Conservation (phyloP, 192 early-diverging fungal species). For the Podila epicladia region DNA sequence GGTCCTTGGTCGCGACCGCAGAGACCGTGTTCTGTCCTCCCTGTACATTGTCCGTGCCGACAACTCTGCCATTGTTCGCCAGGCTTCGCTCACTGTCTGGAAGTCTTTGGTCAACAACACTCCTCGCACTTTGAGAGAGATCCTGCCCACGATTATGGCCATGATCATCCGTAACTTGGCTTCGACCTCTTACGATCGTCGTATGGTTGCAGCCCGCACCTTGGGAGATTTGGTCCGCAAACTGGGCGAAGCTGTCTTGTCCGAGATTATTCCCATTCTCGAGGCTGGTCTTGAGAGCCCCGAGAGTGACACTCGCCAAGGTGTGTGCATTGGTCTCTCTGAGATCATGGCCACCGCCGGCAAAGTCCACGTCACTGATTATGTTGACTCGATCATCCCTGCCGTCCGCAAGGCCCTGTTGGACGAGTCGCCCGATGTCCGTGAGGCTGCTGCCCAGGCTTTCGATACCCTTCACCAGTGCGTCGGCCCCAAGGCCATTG, state of each 20-base stretch:
- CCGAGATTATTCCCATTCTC: slow-evolving; percentile 92
- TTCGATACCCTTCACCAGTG: slow-evolving; percentile 95
- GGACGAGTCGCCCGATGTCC: slow-evolving; percentile 85
- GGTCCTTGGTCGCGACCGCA: slow-evolving; percentile 88
- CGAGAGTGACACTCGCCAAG: slow-evolving; percentile 81
- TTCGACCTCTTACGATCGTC: slow-evolving; percentile 78
- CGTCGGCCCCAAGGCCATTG: slow-evolving; percentile 92
- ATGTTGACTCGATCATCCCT: slow-evolving; percentile 85
- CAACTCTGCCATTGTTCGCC: slow-evolving; percentile 82
- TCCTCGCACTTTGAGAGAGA: slow-evolving; percentile 96
- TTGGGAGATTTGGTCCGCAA: slow-evolving; percentile 95
- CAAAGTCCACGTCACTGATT: slow-evolving; percentile 81
- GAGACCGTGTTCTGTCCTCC: slow-evolving; percentile 85
- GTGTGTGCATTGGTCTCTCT: slow-evolving; percentile 92
- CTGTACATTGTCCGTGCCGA: slow-evolving; percentile 95
- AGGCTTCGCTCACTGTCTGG: slow-evolving; percentile 92
- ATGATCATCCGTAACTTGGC: slow-evolving; percentile 88
- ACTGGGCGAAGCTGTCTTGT: slow-evolving; percentile 90
- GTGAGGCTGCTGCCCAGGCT: slow-evolving; percentile 94
- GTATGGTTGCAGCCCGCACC: slow-evolving; percentile 89
- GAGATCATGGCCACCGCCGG: slow-evolving; percentile 93
- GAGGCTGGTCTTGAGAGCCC: slow-evolving; percentile 77
- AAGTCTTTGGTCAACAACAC: slow-evolving; percentile 96
- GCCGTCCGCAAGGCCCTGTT: slow-evolving; percentile 86
- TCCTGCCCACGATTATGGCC: slow-evolving; percentile 90